Conservation (phyloP, 176 grass and related monocot genomes). For the Secale cereale region DNA sequence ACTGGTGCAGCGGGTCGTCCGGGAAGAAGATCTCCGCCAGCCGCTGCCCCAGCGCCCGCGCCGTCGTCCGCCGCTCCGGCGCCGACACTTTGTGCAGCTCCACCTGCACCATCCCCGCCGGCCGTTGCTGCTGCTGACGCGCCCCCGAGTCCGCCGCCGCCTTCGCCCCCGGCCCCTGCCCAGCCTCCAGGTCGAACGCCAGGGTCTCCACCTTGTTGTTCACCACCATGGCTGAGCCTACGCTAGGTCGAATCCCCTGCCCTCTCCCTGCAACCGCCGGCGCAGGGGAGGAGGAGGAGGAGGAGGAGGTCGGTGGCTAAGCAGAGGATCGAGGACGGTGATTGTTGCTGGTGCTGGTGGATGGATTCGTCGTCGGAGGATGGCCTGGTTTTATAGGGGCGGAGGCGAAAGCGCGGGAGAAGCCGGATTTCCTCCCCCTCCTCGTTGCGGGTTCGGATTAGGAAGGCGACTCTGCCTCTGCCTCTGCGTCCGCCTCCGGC, state of each 20-base stretch:
- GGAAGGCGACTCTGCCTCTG: neutral
- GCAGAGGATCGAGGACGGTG: neutral
- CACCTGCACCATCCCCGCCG: neutral
- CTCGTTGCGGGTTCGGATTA: neutral
- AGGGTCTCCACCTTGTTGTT: conserved; percentile 74
- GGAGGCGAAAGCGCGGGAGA: neutral
- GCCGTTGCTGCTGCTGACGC: too few relatives aligned
- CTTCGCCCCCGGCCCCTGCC: neutral
- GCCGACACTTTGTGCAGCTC: conserved; percentile 78
- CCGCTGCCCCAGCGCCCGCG: conserved; percentile 48
- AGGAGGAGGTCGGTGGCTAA: neutral
- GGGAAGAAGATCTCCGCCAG: conserved; percentile 93
- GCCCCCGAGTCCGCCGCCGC: neutral
- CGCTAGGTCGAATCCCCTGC: neutral
- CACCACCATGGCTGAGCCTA: conserved; percentile 22
- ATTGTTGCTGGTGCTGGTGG: neutral
- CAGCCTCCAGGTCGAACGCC: conserved; percentile 47
- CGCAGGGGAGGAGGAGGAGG: conserved; percentile 13
- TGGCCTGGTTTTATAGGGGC: conserved; percentile 4
- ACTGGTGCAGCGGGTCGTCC: conserved; percentile 85
- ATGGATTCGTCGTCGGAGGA: neutral
- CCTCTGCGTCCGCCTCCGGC: too few relatives aligned
- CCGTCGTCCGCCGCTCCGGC: conserved; percentile 50
- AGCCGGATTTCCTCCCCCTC: neutral
- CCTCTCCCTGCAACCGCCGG: neutral